These are phyloP conservation scores for Aureoboletus auriporus DNA, from an alignment of 768 basidiomycete genomes.

Conservation along the genomic window DNA sequence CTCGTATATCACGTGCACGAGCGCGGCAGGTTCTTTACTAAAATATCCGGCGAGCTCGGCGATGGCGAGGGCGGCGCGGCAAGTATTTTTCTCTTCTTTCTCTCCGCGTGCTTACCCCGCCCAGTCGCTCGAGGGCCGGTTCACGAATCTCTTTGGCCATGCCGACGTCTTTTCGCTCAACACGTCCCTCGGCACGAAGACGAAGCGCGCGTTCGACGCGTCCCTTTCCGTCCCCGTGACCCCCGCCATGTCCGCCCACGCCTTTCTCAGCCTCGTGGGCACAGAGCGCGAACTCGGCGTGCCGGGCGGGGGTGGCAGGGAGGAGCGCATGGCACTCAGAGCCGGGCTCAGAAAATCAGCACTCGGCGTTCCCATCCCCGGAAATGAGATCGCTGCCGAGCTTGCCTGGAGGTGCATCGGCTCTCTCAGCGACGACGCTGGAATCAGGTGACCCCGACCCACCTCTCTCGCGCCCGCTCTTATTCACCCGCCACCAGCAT, in stretches of 20 bases:
- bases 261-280: constrained; percentile 68
- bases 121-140: constrained; percentile 73
- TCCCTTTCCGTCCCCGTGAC: constrained; percentile 60
- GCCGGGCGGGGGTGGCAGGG: constrained; percentile 23
- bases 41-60: constrained; percentile 86
- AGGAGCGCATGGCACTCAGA: constrained; percentile 54
- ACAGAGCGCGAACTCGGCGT: constrained; percentile 67
- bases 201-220: constrained; percentile 76
- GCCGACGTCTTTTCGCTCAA: constrained; percentile 86
- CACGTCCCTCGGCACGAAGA: constrained; percentile 82
- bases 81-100: constrained; percentile 29
- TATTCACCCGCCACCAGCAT: constrained; percentile 47
- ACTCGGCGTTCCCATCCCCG: constrained; percentile 10
- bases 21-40: constrained; percentile 69
- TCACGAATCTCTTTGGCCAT: constrained; percentile 88
- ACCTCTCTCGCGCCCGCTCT: background rate
- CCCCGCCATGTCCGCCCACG: constrained; percentile 57
- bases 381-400: constrained; percentile 84
- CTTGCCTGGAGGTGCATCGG: constrained; percentile 73
- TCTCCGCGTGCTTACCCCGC: background rate
- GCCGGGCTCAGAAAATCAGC: constrained; percentile 47
- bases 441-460: constrained; percentile 55
- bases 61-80: constrained; percentile 94
- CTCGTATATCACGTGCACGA: constrained; percentile 77
- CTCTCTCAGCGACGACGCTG: constrained; percentile 68